These are phyloP conservation scores for Kodamaea neixiangensis DNA, from an alignment of 805 yeast species.

Conservation along the genomic window DNA sequence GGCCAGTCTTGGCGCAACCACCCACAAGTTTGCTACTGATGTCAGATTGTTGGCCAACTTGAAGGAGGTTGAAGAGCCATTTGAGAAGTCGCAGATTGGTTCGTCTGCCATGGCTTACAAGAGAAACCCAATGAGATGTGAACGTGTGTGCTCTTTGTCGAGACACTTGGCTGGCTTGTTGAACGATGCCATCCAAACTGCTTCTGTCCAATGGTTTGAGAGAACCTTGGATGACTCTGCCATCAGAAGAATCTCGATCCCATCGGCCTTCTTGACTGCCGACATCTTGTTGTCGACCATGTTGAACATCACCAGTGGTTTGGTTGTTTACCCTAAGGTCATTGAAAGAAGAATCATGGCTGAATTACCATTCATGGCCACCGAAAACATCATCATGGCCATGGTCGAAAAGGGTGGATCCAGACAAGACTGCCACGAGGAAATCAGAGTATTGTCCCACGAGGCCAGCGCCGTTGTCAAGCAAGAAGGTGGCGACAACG, in stretches of 20 bases:
- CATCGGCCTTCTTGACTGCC: conserved; percentile 94
- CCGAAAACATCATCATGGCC: conserved; percentile 98
- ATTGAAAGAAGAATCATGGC: conserved; percentile 93
- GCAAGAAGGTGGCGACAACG: conserved; percentile 98
- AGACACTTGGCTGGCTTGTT: conserved; percentile 92
- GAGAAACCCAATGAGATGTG: conserved; percentile 99
- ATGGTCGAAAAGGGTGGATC: conserved; percentile 98
- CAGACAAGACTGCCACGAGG: conserved; percentile 98
- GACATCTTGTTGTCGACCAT: conserved; percentile 89
- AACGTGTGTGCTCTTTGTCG: conserved; percentile 96
- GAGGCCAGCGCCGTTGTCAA: conserved; percentile 97
- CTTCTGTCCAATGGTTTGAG: conserved; percentile 99
- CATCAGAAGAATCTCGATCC: conserved; percentile 93
- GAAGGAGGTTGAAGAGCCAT: conserved; percentile 98
- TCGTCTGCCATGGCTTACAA: conserved; percentile 99
- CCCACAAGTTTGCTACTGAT: conserved; percentile 98
- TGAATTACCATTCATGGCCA: conserved; percentile 99
- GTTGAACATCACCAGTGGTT: conserved; percentile 88
- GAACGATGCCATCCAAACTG: conserved; percentile 93
- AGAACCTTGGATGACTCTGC: conserved; percentile 98
- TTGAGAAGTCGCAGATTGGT: conserved; percentile 97
- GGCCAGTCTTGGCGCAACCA: conserved; percentile 92
- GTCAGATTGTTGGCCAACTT: conserved; percentile 92
- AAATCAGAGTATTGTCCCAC: conserved; percentile 93
- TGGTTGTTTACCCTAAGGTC: conserved; percentile 98